Percentiles rank a stretch among this genome's conserved stretches.
phyloP scores from a whole-genome alignment of 2,329 filamentous ascomycete species.

The Diaporthe humulicola region DNA sequence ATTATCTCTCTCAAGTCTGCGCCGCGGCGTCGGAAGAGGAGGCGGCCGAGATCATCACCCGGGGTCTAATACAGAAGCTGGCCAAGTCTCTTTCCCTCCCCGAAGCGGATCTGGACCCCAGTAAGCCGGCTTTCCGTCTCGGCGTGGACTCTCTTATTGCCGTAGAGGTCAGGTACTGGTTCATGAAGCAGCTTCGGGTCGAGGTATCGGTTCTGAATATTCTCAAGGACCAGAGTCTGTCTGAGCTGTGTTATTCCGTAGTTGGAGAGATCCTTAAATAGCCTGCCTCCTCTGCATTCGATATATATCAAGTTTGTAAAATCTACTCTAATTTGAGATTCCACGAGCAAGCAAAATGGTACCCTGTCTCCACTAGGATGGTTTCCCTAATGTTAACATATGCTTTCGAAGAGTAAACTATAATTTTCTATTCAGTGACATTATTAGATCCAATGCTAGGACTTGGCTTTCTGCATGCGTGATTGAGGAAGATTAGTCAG shows the following conservation, averaged over 20 bases:
- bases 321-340: too few species aligned
- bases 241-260: neutral
- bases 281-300: too few species aligned
- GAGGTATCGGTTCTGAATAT: conserved; percentile 52
- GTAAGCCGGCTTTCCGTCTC: conserved; percentile 42
- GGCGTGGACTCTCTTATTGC: conserved; percentile 47
- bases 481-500: too few species aligned
- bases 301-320: too few species aligned
- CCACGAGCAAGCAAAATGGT: too few species aligned
- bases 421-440: too few species aligned
- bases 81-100: conserved; percentile 43
- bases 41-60: conserved; percentile 43
- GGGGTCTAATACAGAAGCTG: conserved; percentile 46
- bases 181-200: conserved; percentile 42
- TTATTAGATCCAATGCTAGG: too few species aligned
- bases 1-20: conserved; percentile 40
- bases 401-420: too few species aligned
- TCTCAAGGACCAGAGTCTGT: neutral
- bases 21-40: conserved; percentile 42
- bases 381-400: too few species aligned
- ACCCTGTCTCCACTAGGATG: too few species aligned
- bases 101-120: conserved; percentile 42
- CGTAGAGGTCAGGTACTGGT: conserved; percentile 45
- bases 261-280: neutral
- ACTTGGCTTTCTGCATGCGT: too few species aligned